A percentile compares a stretch with the other conserved stretches of the same genome.
Conservation (phyloP, 2,329 filamentous ascomycete genomes). For the Pestalotiopsis sp. region DNA sequence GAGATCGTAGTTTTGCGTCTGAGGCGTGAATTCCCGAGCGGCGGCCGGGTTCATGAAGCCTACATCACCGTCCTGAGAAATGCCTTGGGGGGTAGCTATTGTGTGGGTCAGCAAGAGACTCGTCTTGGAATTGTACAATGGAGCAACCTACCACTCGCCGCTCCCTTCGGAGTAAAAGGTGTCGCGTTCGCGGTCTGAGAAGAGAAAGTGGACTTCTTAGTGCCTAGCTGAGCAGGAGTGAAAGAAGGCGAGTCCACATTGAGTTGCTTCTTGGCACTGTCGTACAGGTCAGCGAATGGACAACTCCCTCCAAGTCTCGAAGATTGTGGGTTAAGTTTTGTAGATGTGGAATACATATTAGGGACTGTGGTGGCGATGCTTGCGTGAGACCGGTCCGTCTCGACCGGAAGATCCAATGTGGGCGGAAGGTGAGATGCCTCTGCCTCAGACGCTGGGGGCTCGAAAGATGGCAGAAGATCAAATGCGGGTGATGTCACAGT, state of each 20-base stretch:
- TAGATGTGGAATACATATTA: background rate
- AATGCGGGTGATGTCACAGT: too few species aligned
- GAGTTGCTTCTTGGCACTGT: constrained; percentile 71
- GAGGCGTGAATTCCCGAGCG: constrained; percentile 63
- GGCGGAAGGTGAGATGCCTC: background rate
- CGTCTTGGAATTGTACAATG: background rate
- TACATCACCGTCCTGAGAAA: constrained; percentile 44
- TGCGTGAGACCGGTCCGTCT: background rate
- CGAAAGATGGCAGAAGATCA: background rate
- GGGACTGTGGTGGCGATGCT: background rate
- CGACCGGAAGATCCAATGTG: background rate
- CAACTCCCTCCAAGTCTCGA: background rate
- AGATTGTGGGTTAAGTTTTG: background rate
- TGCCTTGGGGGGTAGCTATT: constrained; percentile 38
- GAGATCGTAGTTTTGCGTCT: constrained; percentile 51
- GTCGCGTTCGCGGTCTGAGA: constrained; percentile 89
- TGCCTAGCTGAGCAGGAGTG: constrained; percentile 65
- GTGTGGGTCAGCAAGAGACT: constrained; percentile 13
- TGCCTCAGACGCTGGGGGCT: background rate
- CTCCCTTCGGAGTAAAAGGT: constrained; percentile 76
- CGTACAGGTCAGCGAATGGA: constrained; percentile 28
- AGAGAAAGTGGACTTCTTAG: constrained; percentile 78
- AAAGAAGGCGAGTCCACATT: constrained; percentile 98
- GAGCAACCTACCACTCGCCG: constrained; percentile 23
- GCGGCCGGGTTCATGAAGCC: constrained; percentile 57